A percentile compares a stretch with the other conserved stretches of the same genome.
These are phyloP conservation scores for Cucurbita maxima DNA, from an alignment of 306 rosid genomes.

Conservation along the genomic window DNA sequence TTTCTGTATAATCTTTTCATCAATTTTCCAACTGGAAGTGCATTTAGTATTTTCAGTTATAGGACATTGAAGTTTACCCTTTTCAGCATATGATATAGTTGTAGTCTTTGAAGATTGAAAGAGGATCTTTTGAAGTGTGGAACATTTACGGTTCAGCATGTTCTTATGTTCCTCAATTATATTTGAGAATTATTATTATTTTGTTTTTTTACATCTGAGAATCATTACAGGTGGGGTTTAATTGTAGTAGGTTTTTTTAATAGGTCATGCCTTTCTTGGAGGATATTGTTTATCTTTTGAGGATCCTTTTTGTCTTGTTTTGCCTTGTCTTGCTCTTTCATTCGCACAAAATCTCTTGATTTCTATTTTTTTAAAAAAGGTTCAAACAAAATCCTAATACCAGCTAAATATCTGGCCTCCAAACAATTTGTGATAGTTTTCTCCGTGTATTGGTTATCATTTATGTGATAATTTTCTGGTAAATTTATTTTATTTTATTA, in stretches of 20 bases:
- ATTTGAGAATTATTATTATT: neutral
- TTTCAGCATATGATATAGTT: neutral
- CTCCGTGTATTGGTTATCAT: neutral
- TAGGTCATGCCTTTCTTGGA: neutral
- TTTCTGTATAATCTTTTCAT: neutral
- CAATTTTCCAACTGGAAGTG: neutral
- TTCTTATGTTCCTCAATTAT: neutral
- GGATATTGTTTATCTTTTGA: neutral
- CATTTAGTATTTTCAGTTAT: neutral
- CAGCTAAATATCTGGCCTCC: neutral
- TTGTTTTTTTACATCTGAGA: neutral
- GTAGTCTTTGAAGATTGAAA: neutral
- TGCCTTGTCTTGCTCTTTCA: neutral
- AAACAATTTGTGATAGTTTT: neutral
- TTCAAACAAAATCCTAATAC: neutral
- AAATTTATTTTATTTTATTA: too few species aligned
- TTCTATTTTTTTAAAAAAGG: neutral
- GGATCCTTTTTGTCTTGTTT: neutral
- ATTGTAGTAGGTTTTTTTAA: neutral
- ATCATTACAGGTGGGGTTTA: neutral
- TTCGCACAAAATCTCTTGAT: neutral
- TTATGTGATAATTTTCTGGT: neutral
- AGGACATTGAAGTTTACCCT: neutral
- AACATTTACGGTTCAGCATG: neutral
- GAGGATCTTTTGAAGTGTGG: neutral